Evolutionary conservation across 352 stramenopile species (phyloP), one percentile per base, ranked within the genome.

Genomic region (Globisporangium paddicum): DNA sequence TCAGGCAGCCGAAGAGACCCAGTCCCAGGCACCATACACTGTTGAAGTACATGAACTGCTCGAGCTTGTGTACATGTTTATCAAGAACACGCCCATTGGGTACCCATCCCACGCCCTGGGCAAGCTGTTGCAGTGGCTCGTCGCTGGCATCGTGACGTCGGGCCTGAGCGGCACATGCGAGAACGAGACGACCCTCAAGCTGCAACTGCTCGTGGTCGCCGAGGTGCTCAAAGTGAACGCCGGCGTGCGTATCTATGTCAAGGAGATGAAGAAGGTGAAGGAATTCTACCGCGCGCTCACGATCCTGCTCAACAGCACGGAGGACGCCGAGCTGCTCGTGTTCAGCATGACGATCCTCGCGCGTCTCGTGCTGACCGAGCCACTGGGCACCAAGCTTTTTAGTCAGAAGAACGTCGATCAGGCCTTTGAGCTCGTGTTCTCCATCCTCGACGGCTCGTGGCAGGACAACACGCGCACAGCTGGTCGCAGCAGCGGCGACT

Each of bases 321-420:
- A 92, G 40, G 81, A 92, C 49, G 56, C 79, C 0, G 79, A 89
- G 61, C 67, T 92, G 19, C 62, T 94, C 5, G 79, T 94, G 62
- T 87, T 82, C 37, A 85, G 71, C 26, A 94, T 92, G 82, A 67
- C 79, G 14, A 89, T 92, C 37, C 67, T 94, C 9, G 82, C 80
- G 6, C 70, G 84, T 14, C 68, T 94, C 13, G 84, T 92, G 59
- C 69, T 94, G 4, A 69, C 64, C 14, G 82, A 94, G 47, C 71
- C 82, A 5, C 73, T 94, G n/a, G 84, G 82, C 10, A 80, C 68
- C 32, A 94, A 92, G 50, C 66, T 94, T 1, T 94, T 94, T 30
- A 89, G 82, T 46, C 64, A 75, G 8, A 94, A 94, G 64, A 94
- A 94, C 49, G 76, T 89, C 32, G 71, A 86, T 13, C 80, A 94